Percentiles rank a stretch among this genome's conserved stretches.
Evolutionary conservation across 805 yeast species (phyloP).

Genomic region (Cyberlindnera bimundalis): DNA sequence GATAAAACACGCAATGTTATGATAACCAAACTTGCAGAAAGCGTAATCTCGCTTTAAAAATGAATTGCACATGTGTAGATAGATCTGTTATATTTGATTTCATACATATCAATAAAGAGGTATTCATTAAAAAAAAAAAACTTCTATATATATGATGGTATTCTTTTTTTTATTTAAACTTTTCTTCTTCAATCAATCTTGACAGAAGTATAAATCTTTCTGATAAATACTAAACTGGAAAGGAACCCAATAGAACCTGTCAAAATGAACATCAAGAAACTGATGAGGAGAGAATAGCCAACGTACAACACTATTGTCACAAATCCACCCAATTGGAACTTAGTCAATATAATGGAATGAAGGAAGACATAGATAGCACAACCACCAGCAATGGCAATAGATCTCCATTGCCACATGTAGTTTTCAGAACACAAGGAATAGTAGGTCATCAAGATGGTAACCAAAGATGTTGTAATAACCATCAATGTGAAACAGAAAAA

Average conservation of each 20-base stretch:
- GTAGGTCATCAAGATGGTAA: constrained; percentile 77
- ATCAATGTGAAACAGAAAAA: constrained; percentile 84
- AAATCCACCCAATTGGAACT: constrained; percentile 66
- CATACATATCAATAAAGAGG: no score
- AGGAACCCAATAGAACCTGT: constrained; percentile 89
- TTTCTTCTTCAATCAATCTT: constrained; percentile 62
- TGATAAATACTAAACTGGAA: constrained; percentile 67
- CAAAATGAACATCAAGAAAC: constrained; percentile 67
- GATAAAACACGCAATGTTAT: no score
- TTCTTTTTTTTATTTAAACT: no score
- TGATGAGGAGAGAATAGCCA: constrained; percentile 76
- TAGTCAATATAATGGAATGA: constrained; percentile 75
- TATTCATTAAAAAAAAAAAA: no score
- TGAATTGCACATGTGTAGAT: no score
- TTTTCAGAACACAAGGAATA: constrained; percentile 86
- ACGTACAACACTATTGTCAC: constrained; percentile 74
- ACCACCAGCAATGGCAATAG: constrained; percentile 84
- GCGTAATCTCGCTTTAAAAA: no score
- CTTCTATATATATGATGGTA: no score
- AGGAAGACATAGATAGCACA: constrained; percentile 80
- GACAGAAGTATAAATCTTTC: constrained; percentile 77
- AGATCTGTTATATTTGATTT: no score
- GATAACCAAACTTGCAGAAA: no score
- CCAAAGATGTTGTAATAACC: constrained; percentile 75
- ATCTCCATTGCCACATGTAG: constrained; percentile 97